phyloP scores from a whole-genome alignment of 106 monocot species.

The Chionographis japonica region DNA sequence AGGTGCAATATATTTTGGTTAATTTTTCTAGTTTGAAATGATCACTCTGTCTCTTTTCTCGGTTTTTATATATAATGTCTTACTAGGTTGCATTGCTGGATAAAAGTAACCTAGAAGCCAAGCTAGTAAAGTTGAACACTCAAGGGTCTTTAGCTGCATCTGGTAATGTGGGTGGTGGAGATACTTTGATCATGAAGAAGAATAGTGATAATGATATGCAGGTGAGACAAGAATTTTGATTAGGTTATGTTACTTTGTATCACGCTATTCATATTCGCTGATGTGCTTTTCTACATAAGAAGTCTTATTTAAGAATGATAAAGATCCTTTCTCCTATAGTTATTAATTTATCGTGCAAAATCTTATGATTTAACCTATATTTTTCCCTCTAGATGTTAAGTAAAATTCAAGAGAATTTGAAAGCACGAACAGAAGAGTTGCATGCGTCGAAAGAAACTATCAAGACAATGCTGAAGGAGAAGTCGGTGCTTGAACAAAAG shows the following conservation, averaged over 20 bases:
- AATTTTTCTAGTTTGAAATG: not conserved
- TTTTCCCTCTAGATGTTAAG: slow-evolving; percentile 36
- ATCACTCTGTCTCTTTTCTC: not conserved
- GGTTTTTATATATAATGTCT: slow-evolving; percentile 1
- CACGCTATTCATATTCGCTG: not conserved
- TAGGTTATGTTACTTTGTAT: no score
- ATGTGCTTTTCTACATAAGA: not conserved
- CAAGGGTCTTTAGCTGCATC: slow-evolving; percentile 11
- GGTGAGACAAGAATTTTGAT: slow-evolving; percentile 12
- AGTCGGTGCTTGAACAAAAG: slow-evolving; percentile 70
- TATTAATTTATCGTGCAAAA: not conserved
- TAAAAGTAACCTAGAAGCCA: slow-evolving; percentile 51
- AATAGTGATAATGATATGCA: slow-evolving; percentile 21
- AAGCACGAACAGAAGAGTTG: slow-evolving; percentile 46
- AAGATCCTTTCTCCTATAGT: not conserved
- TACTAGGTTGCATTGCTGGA: slow-evolving; percentile 53
- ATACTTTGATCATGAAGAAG: slow-evolving; percentile 8
- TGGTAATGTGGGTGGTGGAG: slow-evolving; percentile 15
- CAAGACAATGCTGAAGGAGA: slow-evolving; percentile 62
- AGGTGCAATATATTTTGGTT: not conserved
- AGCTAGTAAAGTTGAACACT: slow-evolving; percentile 25
- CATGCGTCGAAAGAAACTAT: slow-evolving; percentile 53
- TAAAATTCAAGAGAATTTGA: slow-evolving; percentile 62
- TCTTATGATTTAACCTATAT: not conserved
- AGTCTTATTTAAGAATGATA: not conserved